Base-by-base conservation (phyloP, 176 grass and related monocot species). In the Lolium multiflorum region DNA sequence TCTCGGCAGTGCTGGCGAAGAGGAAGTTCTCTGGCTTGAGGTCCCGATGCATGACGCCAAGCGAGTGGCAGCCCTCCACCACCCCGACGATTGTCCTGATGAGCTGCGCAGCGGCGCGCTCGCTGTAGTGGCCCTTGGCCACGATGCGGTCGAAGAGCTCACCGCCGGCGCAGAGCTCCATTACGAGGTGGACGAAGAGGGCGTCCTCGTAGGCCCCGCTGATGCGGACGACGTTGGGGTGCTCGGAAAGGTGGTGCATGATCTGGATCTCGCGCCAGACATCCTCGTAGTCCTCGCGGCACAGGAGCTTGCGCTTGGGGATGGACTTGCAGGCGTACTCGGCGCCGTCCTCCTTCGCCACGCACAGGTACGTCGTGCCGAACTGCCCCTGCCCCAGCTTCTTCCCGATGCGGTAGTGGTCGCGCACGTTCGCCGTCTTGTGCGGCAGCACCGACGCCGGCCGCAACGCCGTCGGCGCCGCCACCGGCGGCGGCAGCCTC, bases 241-340 rank as follows among this genome's bases (percentile, higher is more conserved):
- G 96, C 88, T 98, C 93, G 1, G 97, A 87, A 41, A 99, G 92
- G 89, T 99, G 97, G 80, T 99, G 94, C 92, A 99, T 94, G 87
- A 99, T 99, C 91, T 99, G 97, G 92, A 99, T 99, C 97, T 99
- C 97, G 52, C 97, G 91, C 93, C 93, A 98, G 14, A 89, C 96
- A 26, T 95, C 96, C 85, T 95, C 96, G 73, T 94, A 98, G 87
- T 98, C 95, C 89, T 98, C 95, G 38, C 95, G 85, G 87, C 93
- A 98, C 46, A 98, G 91, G 54, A 98, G 93, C 91, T 98, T 98
- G 77, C 95, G 88, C 87, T 98, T 98, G 82, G 95, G 93, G 83
- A 95, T 98, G 73, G 95, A 98, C 78, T 98, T 98, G 93, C 95
- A 98, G 20, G 95, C 95, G 79, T 93, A 98, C 80, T 95, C 83